Percentiles rank a stretch among this genome's conserved stretches.
phyloP scores from a whole-genome alignment of 2,329 filamentous ascomycete species.

The Malbranchea zuffiana region DNA sequence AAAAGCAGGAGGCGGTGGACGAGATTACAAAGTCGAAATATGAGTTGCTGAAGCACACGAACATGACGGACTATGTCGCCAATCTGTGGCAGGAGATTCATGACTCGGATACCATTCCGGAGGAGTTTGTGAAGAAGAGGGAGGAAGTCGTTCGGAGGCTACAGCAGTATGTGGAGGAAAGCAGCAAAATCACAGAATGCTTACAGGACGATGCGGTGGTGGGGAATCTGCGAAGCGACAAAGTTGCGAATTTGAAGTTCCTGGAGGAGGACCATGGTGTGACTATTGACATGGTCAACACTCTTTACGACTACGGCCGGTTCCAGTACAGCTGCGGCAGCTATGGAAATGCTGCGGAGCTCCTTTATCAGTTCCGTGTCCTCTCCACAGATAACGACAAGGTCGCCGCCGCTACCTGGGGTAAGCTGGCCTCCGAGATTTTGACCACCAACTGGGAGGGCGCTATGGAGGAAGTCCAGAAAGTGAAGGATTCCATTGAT shows the following conservation, averaged over 20 bases:
- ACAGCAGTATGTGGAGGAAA: slow-evolving; percentile 76
- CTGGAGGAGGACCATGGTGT: slow-evolving; percentile 94
- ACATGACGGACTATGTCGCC: slow-evolving; percentile 98
- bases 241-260: slow-evolving; percentile 97
- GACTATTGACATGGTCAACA: slow-evolving; percentile 89
- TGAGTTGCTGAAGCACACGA: slow-evolving; percentile 87
- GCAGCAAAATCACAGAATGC: slow-evolving; percentile 75
- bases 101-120: slow-evolving; percentile 62
- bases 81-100: slow-evolving; percentile 84
- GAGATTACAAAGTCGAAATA: slow-evolving; percentile 81
- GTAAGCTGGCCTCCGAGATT: slow-evolving; percentile 93
- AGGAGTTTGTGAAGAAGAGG: slow-evolving; percentile 79
- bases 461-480: slow-evolving; percentile 79
- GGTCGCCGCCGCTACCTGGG: slow-evolving; percentile 90
- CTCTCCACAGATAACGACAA: slow-evolving; percentile 98
- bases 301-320: slow-evolving; percentile 88
- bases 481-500: slow-evolving; percentile 86
- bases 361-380: slow-evolving; percentile 95
- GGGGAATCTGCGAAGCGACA: slow-evolving; percentile 83
- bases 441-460: slow-evolving; percentile 90
- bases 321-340: slow-evolving; percentile 97
- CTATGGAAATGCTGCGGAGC: slow-evolving; percentile 78
- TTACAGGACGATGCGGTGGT: slow-evolving; percentile 83
- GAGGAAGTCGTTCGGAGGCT: slow-evolving; percentile 77
- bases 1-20: slow-evolving; percentile 49